These are phyloP conservation scores for Verticillium albo-atrum DNA, from an alignment of 2,329 filamentous ascomycete genomes.

Conservation along the genomic window DNA sequence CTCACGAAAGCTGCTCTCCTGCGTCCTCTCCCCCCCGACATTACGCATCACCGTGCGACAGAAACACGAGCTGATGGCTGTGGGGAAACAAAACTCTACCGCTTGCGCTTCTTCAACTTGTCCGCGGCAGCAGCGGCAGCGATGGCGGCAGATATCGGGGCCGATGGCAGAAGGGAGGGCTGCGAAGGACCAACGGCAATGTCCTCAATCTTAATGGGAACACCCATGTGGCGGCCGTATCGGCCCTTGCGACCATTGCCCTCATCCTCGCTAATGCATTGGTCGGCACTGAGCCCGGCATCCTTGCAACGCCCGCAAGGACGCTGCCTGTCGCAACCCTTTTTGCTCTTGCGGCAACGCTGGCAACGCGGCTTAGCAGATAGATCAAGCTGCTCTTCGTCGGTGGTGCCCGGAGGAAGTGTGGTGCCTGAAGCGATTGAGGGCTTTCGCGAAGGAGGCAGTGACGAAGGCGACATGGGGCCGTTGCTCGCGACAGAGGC, in stretches of 20 bases:
- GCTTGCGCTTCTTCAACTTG: conserved; percentile 60
- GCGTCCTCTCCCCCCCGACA: too few species aligned
- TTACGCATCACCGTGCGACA: background rate
- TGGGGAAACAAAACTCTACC: conserved; percentile 29
- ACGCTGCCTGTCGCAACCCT: conserved; percentile 94
- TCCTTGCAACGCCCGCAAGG: conserved; percentile 95
- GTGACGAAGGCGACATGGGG: conserved; percentile 60
- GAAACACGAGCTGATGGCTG: background rate
- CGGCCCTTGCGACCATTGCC: conserved; percentile 95
- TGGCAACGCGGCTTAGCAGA: conserved; percentile 97
- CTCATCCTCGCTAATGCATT: conserved; percentile 96
- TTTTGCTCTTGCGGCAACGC: conserved; percentile 98
- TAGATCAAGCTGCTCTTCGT: conserved; percentile 88
- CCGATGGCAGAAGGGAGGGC: conserved; percentile 35
- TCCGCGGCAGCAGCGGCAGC: conserved; percentile 29
- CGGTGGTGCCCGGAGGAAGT: conserved; percentile 55
- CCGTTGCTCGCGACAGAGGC: conserved; percentile 23
- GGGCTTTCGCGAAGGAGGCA: conserved; percentile 71
- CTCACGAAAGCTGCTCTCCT: background rate
- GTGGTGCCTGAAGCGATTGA: conserved; percentile 59
- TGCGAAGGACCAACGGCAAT: conserved; percentile 27
- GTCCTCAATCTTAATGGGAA: conserved; percentile 58
- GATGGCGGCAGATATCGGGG: conserved; percentile 36
- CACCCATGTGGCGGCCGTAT: conserved; percentile 71
- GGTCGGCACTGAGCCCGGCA: conserved; percentile 86